Base-by-base conservation (phyloP, 345 rosid genomes). In the Ceriops decandra region DNA sequence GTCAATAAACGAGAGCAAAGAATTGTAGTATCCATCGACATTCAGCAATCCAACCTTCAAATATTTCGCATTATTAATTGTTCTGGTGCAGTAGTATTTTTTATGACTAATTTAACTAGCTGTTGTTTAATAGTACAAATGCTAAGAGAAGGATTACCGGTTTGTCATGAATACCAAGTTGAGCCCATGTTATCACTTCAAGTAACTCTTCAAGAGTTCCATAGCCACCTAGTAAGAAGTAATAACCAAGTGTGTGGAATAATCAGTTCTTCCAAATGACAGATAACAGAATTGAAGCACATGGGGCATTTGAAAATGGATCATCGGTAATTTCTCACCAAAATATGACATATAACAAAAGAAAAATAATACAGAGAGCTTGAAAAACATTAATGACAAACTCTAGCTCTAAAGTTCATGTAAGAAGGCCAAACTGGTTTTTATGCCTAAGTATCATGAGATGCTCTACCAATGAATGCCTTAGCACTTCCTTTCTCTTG, bases 111-210 rank as follows among this genome's bases (percentile, higher is more conserved):
- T 7, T 56, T 56, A 56, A 24, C 16, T 24, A 21, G 28, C 26
- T 9, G 59, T 8, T 56, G 6, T 56, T 24, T 56, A 24, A 56
- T 26, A 24, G 36, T 61, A 53, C 22, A 27, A 66, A 28, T 21
- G 15, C 30, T 27, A 70, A 8, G 27, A 63, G 31, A 60, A 33
- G 27, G 27, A 32, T 57, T 80, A 95, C 99, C 67, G 97, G 97
- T 75, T 95, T 95, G 22, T 95, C 96, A 74, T 95, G 99, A 74
- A 95, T 95, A 60, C 99, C 99, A 26, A 95, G 96, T 76, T 95
- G 97, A 65, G 99, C 99, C 99, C 99, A 95, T 61, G 99, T 86
- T 64, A 95, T 95, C 53, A 91, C 99, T 74, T 95, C 99, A 68
- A 95, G 96, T 74, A 95, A 83, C 74, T 95, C 99, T 80, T 95